Evolutionary conservation across 495 filamentous ascomycete genomes (phyloP).

Genomic region (Podospora didyma): DNA sequence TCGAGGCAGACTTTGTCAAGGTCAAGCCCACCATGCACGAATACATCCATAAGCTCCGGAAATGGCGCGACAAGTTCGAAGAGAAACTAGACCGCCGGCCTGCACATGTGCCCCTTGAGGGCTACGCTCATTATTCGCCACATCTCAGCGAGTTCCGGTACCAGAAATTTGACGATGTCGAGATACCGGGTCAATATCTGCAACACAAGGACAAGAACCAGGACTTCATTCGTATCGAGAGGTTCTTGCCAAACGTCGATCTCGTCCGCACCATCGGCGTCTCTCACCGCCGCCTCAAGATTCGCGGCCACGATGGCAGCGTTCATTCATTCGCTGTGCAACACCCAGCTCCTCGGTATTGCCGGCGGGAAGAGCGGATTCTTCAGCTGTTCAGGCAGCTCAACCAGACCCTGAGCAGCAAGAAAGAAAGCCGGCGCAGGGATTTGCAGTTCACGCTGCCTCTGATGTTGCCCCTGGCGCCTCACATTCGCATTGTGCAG

Average conservation of each 20-base stretch:
- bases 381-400: conserved; percentile 97
- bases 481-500: conserved; percentile 87
- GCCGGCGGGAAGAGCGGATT: conserved; percentile 89
- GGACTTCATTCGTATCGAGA: conserved; percentile 94
- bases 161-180: conserved; percentile 96
- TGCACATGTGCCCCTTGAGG: conserved; percentile 66
- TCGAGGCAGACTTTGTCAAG: conserved; percentile 91
- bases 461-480: conserved; percentile 88
- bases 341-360: conserved; percentile 86
- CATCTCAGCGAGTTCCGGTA: conserved; percentile 95
- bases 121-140: conserved; percentile 59
- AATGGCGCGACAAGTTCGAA: conserved; percentile 97
- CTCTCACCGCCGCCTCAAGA: conserved; percentile 88
- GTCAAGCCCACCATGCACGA: conserved; percentile 94
- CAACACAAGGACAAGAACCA: conserved; percentile 97
- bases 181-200: conserved; percentile 95
- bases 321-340: conserved; percentile 93
- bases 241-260: conserved; percentile 91
- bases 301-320: conserved; percentile 96
- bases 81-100: conserved; percentile 90
- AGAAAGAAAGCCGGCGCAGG: conserved; percentile 88
- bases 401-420: conserved; percentile 81
- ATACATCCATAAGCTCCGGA: conserved; percentile 94
- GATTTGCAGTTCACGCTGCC: conserved; percentile 96
- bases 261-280: conserved; percentile 82